Base-by-base conservation (phyloP, 108 stramenopile species). In the Pseudonitzschia multiseries region DNA sequence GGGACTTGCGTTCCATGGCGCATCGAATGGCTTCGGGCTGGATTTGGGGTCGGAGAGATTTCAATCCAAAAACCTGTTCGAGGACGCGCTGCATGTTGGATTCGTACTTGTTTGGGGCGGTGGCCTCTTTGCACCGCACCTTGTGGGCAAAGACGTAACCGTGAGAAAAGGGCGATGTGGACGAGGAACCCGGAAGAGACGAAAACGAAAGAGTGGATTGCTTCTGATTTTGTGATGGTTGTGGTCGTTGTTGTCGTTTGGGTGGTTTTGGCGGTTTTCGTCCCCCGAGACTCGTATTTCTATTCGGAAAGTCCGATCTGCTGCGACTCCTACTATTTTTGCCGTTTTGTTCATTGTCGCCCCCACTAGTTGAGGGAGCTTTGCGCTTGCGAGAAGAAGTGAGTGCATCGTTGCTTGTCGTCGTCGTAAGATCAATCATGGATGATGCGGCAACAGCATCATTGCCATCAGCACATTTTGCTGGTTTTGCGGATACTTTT, bases 11-110 rank as follows among this genome's bases (percentile, higher is more conserved):
- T 13, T 83, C 33, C 26, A 94, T 56, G 40, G 86, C 79, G 70
- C 74, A 77, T 53, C 81, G 21, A 54, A 94, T 72, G 27, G 89
- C 86, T 29, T 57, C 53, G 31, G 84, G 82, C 78, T 94, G 93
- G 1, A 90, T 62, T 36, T 83, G 61, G 8, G n/a, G 14, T 0
- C 87, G 89, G 4, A 90, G 75, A n/a, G 79, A 72, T 20, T 62
- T 14, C 10, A 89, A 68, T 2, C 71, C 57, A 73, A 93, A 93
- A 1, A 83, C 80, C 27, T 66, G n/a, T 71, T 74, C 24, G 44
- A 93, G 62, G 22, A 75, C 42, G 20, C 67, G 28, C 13, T 51
- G 57, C 13, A 68, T 43, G 2, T 73, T 57, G 9, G 41, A 29
- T 50, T 40, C 17, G 48, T 44, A 54, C 27, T 71, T 51, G 68